Evolutionary conservation across 1,139 yeast species (phyloP), one percentile per base, ranked within the genome.

Genomic region (Debaryomyces subglobosus): DNA sequence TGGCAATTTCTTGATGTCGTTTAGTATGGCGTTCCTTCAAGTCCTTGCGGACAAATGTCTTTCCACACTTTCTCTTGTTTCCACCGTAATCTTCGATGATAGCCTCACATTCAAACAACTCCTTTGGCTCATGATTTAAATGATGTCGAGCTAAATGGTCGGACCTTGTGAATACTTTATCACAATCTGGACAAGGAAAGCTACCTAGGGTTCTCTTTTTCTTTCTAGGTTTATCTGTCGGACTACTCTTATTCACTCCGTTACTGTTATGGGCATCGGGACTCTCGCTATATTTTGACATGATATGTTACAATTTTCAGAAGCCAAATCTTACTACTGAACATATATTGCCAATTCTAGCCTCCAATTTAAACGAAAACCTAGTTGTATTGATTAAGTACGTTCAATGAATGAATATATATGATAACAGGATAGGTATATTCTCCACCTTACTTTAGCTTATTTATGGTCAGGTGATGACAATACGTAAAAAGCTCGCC

Each of bases 131-230:
- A 52, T 75, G 80, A 53, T 75, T 75, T 48, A 74, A 63, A 52
- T 71, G 65, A 51, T 75, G 80, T 30, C 80, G 55, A 1, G 76
- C 67, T 18, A 75, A 56, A 55, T 75, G 80, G 54, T 75, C 80
- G 0, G 74, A 65, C 23, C 80, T 57, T 27, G 73, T 63, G 49
- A 74, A 75, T n/a, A 71, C 68, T 50, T 74, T 75, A 43, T 64
- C 62, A 53, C 80, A 75, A 43, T 67, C 61, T 3, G 58, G 56
- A 23, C 56, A 49, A 23, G 55, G 55, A 20, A 51, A 48, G 25
- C 33, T 45, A 9, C 55, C 54, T 15, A 47, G 32, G 2, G 55
- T 47, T 30, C 55, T 44, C 41, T 48, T 54, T 24, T 53, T 51
- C 44, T 51, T 52, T 46, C 33, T 48, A 23, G 39, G 40, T 25